Evolutionary conservation across 495 filamentous ascomycete genomes (phyloP), one percentile per base, ranked within the genome.

Genomic region (Hypoxylon fuscum): DNA sequence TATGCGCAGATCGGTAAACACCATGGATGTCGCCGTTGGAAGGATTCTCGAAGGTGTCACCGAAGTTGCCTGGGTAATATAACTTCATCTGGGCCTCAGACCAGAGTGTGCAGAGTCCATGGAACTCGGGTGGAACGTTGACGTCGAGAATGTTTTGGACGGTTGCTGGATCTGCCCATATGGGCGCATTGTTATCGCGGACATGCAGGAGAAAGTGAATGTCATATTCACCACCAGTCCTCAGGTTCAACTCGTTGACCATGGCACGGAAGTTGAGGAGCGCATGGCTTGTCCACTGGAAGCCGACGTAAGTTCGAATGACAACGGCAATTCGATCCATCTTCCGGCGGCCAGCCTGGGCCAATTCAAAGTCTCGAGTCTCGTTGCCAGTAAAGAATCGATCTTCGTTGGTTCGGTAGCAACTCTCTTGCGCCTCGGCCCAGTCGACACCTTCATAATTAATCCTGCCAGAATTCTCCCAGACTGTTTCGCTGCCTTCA

Each of bases 61-160:
- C 90, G 44, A 88, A 85, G 11, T 91, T 74, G 2, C 85, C 91
- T 17, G 89, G 85, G 68, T 98, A 98, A 54, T 94, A 78, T 23
- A 95, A 81, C 35, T 81, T 79, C 93, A 97, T 97, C 75, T 97
- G 92, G 3, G 83, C 81, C 71, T 97, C 91, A n/a, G 91, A 91
- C 95, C 95, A 98, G 1, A 98, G 81, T 0, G 89, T 90, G 21
- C 88, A 90, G 74, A 98, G 87, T 9, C 89, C 88, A 53, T 86
- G 86, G 74, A 98, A 98, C 69, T 98, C 95, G 42, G 82, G 76
- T 0, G 96, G 95, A n/a, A 98, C 83, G 5, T 88, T 83, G 15
- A 88, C 81, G 38, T 85, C 80, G 15, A 98, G 83, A 5, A 84
- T 74, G 5, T 72, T 60, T 55, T 81, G 76, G 5, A 88, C 88